Conservation (phyloP, 257 asterid species). For the Buddleja alternifolia region DNA sequence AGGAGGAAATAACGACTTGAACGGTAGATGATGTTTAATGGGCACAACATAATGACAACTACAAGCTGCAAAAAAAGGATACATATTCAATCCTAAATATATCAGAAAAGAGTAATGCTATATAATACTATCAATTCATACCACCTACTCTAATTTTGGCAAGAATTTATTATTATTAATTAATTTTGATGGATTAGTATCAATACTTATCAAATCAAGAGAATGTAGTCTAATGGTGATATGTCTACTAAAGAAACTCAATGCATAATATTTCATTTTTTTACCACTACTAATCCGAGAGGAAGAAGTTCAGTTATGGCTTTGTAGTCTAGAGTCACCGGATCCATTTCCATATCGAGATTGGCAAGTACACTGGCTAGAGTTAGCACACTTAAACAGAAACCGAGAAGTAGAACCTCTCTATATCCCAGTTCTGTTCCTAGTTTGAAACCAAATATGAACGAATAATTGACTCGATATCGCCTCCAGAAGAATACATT, state of each 20-base stretch:
- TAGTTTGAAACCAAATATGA: conserved; percentile 56
- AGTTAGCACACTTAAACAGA: conserved; percentile 45
- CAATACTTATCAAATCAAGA: no score
- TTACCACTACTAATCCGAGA: conserved; percentile 53
- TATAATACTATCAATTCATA: no score
- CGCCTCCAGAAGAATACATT: conserved; percentile 55
- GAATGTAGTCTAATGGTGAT: no score
- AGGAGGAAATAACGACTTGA: conserved; percentile 59
- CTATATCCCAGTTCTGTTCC: conserved; percentile 56
- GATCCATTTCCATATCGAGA: conserved; percentile 65
- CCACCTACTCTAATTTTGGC: no score
- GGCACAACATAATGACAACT: conserved; percentile 48
- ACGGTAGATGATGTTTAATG: conserved; percentile 58
- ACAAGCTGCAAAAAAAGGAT: conserved; percentile 44
- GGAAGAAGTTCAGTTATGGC: conserved; percentile 57
- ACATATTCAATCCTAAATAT: not conserved
- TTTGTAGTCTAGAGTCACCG: conserved; percentile 44
- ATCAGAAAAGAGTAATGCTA: not conserved
- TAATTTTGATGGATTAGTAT: no score
- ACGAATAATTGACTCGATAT: conserved; percentile 51
- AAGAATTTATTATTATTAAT: no score
- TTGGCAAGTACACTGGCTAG: conserved; percentile 55
- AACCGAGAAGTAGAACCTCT: conserved; percentile 48
- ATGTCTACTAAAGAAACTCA: not conserved
- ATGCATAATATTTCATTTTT: not conserved